Base-by-base conservation (phyloP, 495 filamentous ascomycete species). In the Lasiosphaeriaceae sp. region DNA sequence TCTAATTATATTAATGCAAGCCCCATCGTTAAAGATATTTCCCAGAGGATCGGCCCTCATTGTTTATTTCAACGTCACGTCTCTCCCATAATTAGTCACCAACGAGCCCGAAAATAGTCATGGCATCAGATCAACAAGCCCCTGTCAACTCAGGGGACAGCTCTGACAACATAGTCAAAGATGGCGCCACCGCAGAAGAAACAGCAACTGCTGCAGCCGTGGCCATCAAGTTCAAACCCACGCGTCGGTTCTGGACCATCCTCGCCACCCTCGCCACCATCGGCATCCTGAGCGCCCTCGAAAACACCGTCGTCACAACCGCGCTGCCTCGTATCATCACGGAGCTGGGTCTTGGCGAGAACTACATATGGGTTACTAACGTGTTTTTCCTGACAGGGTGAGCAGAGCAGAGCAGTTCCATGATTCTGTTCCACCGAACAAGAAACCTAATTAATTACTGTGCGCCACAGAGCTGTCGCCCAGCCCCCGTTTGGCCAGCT, bases 281-380 rank as follows among this genome's bases (percentile, higher is more conserved):
- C 1, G 31, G 12, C 4, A 50, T 73, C 20, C 51, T 73, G 19
- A 61, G 59, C 8, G 67, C 71, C 11, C 57, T 81, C 1, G 77
- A 80, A 17, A 68, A 55, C 29, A 67, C 74, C 2, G 62, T 80
- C 55, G 58, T 74, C 11, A 60, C 74, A 0, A 79, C 70, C 0
- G 70, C 76, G 1, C 59, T 79, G 22, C 77, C 77, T 6, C 52
- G 43, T 19, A 76, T 80, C 31, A 57, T 61, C 2, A 41, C 37
- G 0, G 66, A 68, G 0, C 57, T 81, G 11, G 44, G 59, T 7
- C 55, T 60, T 7, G 71, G 69, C 0, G 56, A 66, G 0, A 24
- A 53, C 39, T 80, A 76, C 59, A 57, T 79, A 35, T 80, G 77
- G 77, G 56, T 73, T 9, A 65, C 61, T 5, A 76, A 75, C 49